Evolutionary conservation across 208 protist species (phyloP).

Genomic region (Leishmania gerbilli): DNA sequence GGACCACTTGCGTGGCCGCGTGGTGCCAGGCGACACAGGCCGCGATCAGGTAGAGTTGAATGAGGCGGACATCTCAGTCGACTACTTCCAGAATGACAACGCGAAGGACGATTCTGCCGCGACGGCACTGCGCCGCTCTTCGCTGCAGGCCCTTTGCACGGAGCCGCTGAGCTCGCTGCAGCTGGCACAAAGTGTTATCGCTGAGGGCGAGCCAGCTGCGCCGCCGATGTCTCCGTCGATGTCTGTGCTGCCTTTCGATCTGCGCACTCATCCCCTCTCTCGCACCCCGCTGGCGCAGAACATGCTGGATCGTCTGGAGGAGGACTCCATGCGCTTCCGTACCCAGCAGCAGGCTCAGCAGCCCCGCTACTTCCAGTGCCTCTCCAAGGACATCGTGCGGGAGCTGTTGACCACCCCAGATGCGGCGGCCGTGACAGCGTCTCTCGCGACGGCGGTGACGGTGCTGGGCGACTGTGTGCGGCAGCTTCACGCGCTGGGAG

Average conservation of each 20-base stretch:
- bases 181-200: conserved; percentile 27
- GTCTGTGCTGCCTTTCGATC: conserved; percentile 73
- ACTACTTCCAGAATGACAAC: conserved; percentile 26
- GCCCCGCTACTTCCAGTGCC: conserved; percentile 32
- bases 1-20: conserved; percentile 34
- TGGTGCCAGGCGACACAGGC: conserved; percentile 40
- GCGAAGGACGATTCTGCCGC: not conserved
- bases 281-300: conserved; percentile 57
- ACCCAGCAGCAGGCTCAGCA: conserved; percentile 42
- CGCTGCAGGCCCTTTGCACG: conserved; percentile 43
- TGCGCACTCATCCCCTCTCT: conserved; percentile 44
- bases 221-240: not conserved
- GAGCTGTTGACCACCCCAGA: conserved; percentile 21
- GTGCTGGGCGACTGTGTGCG: conserved; percentile 34
- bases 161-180: conserved; percentile 42
- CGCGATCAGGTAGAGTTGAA: conserved; percentile 26
- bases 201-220: conserved; percentile 12
- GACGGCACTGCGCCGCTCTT: conserved; percentile 6
- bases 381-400: conserved; percentile 35
- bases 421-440: not conserved
- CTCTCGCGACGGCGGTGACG: conserved; percentile 14
- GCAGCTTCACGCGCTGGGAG: conserved; percentile 27
- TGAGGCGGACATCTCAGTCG: conserved; percentile 23
- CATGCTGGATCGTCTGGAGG: conserved; percentile 80
- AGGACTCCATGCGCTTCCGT: conserved; percentile 71